Conservation (phyloP, 805 yeast species). For the Metschnikowia cubensis region DNA sequence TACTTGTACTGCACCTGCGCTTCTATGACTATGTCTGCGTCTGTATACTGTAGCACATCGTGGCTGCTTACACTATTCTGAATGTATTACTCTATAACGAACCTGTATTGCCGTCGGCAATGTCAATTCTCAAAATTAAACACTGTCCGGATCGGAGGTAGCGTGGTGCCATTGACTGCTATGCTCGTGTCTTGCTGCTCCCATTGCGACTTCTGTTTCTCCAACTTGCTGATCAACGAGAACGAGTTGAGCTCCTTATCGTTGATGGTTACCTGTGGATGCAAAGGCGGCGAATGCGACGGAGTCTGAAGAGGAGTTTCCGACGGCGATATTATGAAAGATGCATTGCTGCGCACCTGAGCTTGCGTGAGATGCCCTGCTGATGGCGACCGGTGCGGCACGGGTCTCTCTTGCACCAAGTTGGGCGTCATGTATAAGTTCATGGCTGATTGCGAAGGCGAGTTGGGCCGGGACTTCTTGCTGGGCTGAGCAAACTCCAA, state of each 20-base stretch:
- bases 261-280: constrained; percentile 19
- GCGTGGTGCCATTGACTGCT: constrained; percentile 37
- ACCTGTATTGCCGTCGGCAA: too few species aligned
- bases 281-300: constrained; percentile 44
- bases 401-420: constrained; percentile 2
- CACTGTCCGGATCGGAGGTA: constrained; percentile 41
- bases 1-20: too few species aligned
- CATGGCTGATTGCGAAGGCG: constrained; percentile 30
- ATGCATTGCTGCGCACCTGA: constrained; percentile 14
- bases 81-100: background rate
- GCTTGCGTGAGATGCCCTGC: constrained; percentile 2
- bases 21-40: too few species aligned
- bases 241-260: constrained; percentile 19
- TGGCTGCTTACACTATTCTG: too few species aligned
- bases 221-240: constrained; percentile 25
- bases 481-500: constrained; percentile 32
- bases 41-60: too few species aligned
- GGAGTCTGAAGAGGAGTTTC: constrained; percentile 52
- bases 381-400: background rate
- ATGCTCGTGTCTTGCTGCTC: constrained; percentile 24
- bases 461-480: constrained; percentile 47
- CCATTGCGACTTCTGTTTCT: constrained; percentile 17
- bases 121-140: constrained; percentile 23
- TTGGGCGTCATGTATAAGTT: constrained; percentile 8
- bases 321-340: constrained; percentile 31